A percentile compares a stretch with the other conserved stretches of the same genome.
Conservation (phyloP, 108 stramenopile species). For the Epithemia pelagica region DNA sequence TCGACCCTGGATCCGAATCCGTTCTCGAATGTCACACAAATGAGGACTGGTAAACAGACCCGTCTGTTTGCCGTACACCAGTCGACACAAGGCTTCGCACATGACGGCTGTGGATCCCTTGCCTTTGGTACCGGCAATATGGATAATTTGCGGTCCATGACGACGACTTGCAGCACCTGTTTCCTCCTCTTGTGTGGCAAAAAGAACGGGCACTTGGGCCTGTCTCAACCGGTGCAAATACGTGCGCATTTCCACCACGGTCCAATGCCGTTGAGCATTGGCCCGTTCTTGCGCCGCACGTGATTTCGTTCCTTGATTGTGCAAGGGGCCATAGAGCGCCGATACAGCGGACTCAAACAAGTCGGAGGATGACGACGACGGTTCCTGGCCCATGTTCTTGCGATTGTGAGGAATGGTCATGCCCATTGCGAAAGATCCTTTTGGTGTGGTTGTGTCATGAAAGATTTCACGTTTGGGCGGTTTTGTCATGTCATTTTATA, state of each 20-base stretch:
- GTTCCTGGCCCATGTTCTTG: too few species aligned
- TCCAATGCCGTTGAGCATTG: constrained; percentile 39
- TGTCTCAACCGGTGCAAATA: constrained; percentile 46
- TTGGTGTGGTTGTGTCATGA: too few species aligned
- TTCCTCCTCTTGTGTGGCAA: background rate
- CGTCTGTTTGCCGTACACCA: constrained; percentile 41
- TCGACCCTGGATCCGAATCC: constrained; percentile 76
- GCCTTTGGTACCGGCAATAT: constrained; percentile 94
- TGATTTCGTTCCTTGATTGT: constrained; percentile 37
- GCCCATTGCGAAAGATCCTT: too few species aligned
- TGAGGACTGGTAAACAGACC: constrained; percentile 92
- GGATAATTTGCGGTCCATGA: constrained; percentile 46
- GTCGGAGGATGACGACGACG: too few species aligned
- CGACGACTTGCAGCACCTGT: background rate
- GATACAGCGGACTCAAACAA: constrained; percentile 40
- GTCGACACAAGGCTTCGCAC: constrained; percentile 66
- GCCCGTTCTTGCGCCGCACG: constrained; percentile 38
- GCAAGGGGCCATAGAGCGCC: constrained; percentile 54
- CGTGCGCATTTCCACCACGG: constrained; percentile 52
- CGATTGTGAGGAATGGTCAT: too few species aligned
- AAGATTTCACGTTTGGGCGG: too few species aligned
- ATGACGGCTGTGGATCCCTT: constrained; percentile 88
- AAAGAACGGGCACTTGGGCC: background rate
- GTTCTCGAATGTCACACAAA: constrained; percentile 77
- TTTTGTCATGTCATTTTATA: too few species aligned